These are phyloP conservation scores for Aegilops umbellulata DNA, from an alignment of 176 grass and related monocot species.

Conservation along the genomic window DNA sequence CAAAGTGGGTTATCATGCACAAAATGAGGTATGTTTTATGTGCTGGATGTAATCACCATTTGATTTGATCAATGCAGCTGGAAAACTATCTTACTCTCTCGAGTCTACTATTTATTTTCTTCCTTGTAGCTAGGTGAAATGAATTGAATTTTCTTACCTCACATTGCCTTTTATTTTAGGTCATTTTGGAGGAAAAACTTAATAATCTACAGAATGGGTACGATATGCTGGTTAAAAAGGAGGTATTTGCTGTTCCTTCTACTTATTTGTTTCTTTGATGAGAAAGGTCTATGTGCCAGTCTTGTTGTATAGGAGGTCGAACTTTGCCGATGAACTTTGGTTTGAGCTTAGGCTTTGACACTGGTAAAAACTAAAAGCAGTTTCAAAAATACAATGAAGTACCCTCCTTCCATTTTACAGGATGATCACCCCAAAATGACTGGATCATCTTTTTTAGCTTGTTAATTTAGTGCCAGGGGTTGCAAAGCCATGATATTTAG, in stretches of 20 bases:
- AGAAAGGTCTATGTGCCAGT: constrained; percentile 5
- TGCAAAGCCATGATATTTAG: constrained; percentile 23
- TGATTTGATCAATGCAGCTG: constrained; percentile 27
- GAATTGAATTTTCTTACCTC: constrained; percentile 11
- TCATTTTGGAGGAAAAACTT: constrained; percentile 56
- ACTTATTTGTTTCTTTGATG: constrained; percentile 25
- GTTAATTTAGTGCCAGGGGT: background rate
- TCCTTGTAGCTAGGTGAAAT: background rate
- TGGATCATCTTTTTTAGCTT: background rate
- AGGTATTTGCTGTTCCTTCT: constrained; percentile 49
- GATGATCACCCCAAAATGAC: constrained; percentile 4
- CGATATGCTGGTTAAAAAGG: constrained; percentile 54
- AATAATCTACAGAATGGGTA: constrained; percentile 62
- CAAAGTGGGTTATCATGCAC: constrained; percentile 43
- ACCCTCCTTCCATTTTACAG: background rate
- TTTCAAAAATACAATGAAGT: background rate
- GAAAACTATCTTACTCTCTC: background rate
- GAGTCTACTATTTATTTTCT: constrained; percentile 8
- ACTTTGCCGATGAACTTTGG: constrained; percentile 17
- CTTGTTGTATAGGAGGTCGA: background rate
- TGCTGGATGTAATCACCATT: background rate
- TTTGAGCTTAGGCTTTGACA: constrained; percentile 9
- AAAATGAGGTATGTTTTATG: constrained; percentile 55
- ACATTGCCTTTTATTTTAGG: constrained; percentile 23
- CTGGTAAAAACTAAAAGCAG: background rate